Conservation (phyloP, 805 yeast genomes). For the Candida taoyuanica region DNA sequence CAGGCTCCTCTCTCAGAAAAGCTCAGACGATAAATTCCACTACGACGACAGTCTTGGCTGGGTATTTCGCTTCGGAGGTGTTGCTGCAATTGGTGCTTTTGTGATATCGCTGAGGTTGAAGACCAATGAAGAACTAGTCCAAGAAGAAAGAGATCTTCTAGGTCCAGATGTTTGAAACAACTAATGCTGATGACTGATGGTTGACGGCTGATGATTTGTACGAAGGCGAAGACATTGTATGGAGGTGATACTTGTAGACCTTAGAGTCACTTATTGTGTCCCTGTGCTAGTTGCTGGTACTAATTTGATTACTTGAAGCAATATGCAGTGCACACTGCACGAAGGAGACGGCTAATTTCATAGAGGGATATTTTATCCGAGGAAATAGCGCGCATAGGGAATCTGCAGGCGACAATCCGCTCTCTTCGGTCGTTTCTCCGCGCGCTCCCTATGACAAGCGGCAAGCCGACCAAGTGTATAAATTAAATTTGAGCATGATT, state of each 20-base stretch:
- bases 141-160: constrained; percentile 27
- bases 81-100: constrained; percentile 44
- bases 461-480: neutral
- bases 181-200: too few species aligned
- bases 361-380: neutral
- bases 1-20: constrained; percentile 29
- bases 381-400: neutral
- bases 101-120: constrained; percentile 39
- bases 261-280: too few species aligned
- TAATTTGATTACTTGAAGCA: too few species aligned
- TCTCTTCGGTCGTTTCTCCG: neutral
- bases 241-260: too few species aligned
- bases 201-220: too few species aligned
- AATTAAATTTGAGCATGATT: neutral
- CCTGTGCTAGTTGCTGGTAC: too few species aligned
- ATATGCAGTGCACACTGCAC: neutral
- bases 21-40: constrained; percentile 23
- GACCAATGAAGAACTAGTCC: constrained; percentile 33
- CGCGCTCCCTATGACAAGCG: neutral
- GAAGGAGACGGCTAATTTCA: neutral
- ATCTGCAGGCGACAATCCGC: neutral
- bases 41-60: constrained; percentile 46
- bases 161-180: constrained; percentile 6
- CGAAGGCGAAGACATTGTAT: too few species aligned
- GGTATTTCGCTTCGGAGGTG: constrained; percentile 55